Conservation (phyloP, 768 basidiomycete species). For the Trametopsis cervina region DNA sequence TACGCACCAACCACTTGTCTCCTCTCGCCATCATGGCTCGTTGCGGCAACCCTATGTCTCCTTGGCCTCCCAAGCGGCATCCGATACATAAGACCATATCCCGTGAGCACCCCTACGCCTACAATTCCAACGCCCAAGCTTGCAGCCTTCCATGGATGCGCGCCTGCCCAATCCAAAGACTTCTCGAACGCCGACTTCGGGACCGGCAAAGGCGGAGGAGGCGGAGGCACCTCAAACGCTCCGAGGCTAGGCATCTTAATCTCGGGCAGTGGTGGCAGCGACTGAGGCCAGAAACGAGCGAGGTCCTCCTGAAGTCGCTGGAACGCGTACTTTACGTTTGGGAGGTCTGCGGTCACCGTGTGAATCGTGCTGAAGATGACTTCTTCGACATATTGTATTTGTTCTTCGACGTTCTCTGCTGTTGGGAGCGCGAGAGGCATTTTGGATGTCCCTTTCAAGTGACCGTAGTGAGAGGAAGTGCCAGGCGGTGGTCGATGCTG, state of each 20-base stretch:
- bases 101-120: slow-evolving; percentile 54
- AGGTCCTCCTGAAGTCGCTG: slow-evolving; percentile 74
- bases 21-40: slow-evolving; percentile 24
- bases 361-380: slow-evolving; percentile 49
- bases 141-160: slow-evolving; percentile 56
- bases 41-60: slow-evolving; percentile 20
- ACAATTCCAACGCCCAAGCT: slow-evolving; percentile 49
- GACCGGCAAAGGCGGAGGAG: slow-evolving; percentile 52
- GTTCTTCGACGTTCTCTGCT: slow-evolving; percentile 65
- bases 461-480: too few relatives aligned
- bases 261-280: slow-evolving; percentile 36
- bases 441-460: too few relatives aligned
- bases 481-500: too few relatives aligned
- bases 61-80: slow-evolving; percentile 15
- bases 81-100: slow-evolving; percentile 36
- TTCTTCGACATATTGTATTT: slow-evolving; percentile 58
- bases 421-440: slow-evolving; percentile 20
- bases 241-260: slow-evolving; percentile 61
- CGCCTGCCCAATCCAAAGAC: slow-evolving; percentile 43
- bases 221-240: slow-evolving; percentile 64
- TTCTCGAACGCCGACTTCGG: slow-evolving; percentile 38
- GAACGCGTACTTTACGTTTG: slow-evolving; percentile 56
- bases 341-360: slow-evolving; percentile 52
- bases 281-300: slow-evolving; percentile 66
- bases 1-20: slow-evolving; percentile 40